Base-by-base conservation (phyloP, 2,329 filamentous ascomycete genomes). In the Botrytis cinerea region DNA sequence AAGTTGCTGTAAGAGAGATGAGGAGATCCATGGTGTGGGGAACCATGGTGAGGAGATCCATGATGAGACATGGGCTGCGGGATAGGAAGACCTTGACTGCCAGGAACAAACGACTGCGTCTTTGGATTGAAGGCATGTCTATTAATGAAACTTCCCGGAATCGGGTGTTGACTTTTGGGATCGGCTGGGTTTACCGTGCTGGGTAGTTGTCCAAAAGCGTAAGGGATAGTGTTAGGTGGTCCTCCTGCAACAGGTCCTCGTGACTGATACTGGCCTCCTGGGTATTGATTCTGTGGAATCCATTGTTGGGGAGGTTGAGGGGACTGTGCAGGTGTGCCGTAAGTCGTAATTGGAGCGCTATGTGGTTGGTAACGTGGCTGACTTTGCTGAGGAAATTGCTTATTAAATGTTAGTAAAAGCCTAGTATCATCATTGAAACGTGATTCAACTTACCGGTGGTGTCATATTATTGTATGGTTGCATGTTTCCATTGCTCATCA, bases 51-150 rank as follows among this genome's bases (percentile, higher is more conserved):
- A 71, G 79, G 77, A 68, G 76, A 78, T 8, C 79, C 77, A 70
- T 80, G 78, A 73, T 80, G 80, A 35, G 80, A 77, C 75, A 81
- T 78, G 5, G 79, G 75, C 64, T 81, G 83, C 59, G 85, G 86
- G 76, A 86, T 84, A 5, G 86, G 83, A 45, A 84, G 82, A 81
- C 85, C 84, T 75, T 82, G 85, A 75, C 88, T 85, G 70, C 86
- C 87, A 2, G 95, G 95, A 38, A 97, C 89, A 82, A 98, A 98
- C 0, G 95, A 93, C 80, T 97, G 93, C 25, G 93, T 98, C 83
- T 97, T 95, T 0, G 95, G 95, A 80, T 98, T 98, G 84, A 98
- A 98, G 20, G 92, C 90, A 78, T 94, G 93, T 73, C 94, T 88
- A 80, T 92, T 93, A 18, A 62, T 62, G 80, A 89, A 97, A 82